Percentiles rank a stretch among this genome's conserved stretches.
Conservation (phyloP, 495 filamentous ascomycete species). For the Penicillium pulvis region DNA sequence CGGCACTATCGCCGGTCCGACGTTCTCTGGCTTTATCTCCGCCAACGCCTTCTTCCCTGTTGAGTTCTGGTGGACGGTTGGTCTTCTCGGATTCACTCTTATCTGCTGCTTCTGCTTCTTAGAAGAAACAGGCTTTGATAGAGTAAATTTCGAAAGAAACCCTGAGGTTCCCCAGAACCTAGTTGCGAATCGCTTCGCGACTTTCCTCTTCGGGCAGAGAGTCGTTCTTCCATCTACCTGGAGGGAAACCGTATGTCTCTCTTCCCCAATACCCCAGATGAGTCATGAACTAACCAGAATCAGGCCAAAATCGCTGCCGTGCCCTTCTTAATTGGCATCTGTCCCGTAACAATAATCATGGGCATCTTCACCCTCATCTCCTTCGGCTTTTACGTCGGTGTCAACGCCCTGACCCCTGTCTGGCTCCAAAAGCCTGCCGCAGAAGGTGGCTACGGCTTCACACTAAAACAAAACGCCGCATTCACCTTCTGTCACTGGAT, state of each 20-base stretch:
- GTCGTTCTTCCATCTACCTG: constrained; percentile 33
- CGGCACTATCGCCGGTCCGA: constrained; percentile 44
- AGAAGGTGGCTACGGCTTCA: constrained; percentile 53
- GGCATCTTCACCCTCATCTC: constrained; percentile 46
- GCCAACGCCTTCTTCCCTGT: constrained; percentile 42
- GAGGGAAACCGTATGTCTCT: constrained; percentile 30
- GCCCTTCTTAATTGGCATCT: constrained; percentile 46
- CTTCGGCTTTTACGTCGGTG: constrained; percentile 47
- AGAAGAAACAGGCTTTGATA: constrained; percentile 47
- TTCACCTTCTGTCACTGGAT: constrained; percentile 55
- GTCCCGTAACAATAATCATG: constrained; percentile 46
- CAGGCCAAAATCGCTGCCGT: constrained; percentile 34
- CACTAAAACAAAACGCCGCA: constrained; percentile 45
- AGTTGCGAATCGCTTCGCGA: constrained; percentile 43
- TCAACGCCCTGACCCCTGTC: constrained; percentile 33
- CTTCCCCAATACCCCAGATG: neutral
- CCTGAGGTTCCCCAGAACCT: constrained; percentile 26
- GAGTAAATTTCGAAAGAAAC: constrained; percentile 20
- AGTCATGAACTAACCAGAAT: constrained; percentile 8
- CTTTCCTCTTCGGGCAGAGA: constrained; percentile 44
- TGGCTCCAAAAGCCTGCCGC: constrained; percentile 47
- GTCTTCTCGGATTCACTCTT: constrained; percentile 39
- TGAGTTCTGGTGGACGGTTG: constrained; percentile 56
- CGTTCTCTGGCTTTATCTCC: constrained; percentile 50
- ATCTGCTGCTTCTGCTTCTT: constrained; percentile 47